Conservation (phyloP, 352 stramenopile genomes). For the Phytophthora fragariae region DNA sequence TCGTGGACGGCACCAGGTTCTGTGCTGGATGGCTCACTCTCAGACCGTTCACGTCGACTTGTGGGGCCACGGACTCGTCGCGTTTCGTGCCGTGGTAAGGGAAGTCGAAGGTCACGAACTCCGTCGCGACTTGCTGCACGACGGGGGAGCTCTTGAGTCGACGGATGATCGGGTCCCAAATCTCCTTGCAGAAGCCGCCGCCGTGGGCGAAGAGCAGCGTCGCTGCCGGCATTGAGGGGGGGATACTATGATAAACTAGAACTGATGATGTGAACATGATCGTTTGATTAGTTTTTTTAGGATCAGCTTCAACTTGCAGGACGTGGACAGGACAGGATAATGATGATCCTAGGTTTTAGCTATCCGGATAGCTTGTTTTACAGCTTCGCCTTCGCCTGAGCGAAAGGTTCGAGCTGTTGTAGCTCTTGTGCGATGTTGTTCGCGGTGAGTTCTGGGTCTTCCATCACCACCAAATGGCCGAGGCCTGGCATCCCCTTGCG, state of each 20-base stretch:
- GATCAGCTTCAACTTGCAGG: slow-evolving; percentile 14
- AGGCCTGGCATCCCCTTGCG: slow-evolving; percentile 36
- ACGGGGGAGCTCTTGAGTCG: slow-evolving; percentile 36
- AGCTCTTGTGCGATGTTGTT: slow-evolving; percentile 45
- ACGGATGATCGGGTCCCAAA: slow-evolving; percentile 53
- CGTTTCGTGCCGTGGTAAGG: slow-evolving; percentile 46
- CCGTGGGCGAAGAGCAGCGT: slow-evolving; percentile 58
- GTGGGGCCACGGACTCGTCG: slow-evolving; percentile 37
- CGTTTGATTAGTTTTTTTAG: neutral
- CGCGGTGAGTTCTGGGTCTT: slow-evolving; percentile 42
- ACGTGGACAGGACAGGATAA: neutral
- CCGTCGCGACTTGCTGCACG: slow-evolving; percentile 29
- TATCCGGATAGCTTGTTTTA: slow-evolving; percentile 1
- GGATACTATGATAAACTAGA: neutral
- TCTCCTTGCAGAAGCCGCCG: slow-evolving; percentile 52
- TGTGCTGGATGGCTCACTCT: slow-evolving; percentile 41
- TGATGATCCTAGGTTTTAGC: neutral
- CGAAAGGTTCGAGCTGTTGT: slow-evolving; percentile 25
- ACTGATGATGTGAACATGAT: slow-evolving; percentile 17
- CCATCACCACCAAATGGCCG: slow-evolving; percentile 55
- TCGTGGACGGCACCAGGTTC: slow-evolving; percentile 28
- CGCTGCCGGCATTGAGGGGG: neutral
- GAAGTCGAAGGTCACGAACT: slow-evolving; percentile 49
- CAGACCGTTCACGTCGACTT: slow-evolving; percentile 24
- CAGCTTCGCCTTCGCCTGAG: slow-evolving; percentile 14